These are phyloP conservation scores for Talaromyces ruber DNA, from an alignment of 495 filamentous ascomycete species.

Conservation along the genomic window DNA sequence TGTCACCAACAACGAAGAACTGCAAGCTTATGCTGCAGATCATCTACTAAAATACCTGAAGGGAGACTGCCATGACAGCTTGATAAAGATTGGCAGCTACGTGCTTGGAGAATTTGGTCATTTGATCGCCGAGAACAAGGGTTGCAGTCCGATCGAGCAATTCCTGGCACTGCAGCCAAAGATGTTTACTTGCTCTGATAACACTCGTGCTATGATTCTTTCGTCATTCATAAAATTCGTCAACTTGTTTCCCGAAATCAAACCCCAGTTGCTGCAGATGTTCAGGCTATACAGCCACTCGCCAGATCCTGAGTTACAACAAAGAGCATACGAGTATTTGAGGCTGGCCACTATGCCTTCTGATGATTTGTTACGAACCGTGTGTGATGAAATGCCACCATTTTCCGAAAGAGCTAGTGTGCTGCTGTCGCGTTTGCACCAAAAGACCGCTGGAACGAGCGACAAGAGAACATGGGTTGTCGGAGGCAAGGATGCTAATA, in stretches of 20 bases:
- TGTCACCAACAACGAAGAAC: conserved; percentile 97
- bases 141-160: conserved; percentile 96
- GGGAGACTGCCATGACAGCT: conserved; percentile 88
- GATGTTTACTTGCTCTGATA: conserved; percentile 79
- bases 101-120: conserved; percentile 96
- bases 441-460: conserved; percentile 81
- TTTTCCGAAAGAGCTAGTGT: conserved; percentile 94
- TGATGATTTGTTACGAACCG: conserved; percentile 88
- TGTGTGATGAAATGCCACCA: conserved; percentile 98
- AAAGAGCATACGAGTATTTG: conserved; percentile 93
- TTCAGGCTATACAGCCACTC: conserved; percentile 92
- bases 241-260: conserved; percentile 98
- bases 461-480: conserved; percentile 96
- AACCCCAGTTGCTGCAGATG: conserved; percentile 82
- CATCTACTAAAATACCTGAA: conserved; percentile 87
- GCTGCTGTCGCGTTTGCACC: conserved; percentile 82
- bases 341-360: conserved; percentile 75
- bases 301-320: conserved; percentile 90
- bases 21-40: conserved; percentile 93
- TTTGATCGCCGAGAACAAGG: conserved; percentile 87
- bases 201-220: conserved; percentile 86
- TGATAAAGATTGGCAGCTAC: conserved; percentile 96
- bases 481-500: conserved; percentile 86
- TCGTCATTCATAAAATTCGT: conserved; percentile 96
- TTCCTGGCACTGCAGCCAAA: conserved; percentile 89